Base-by-base conservation (phyloP, 2,329 filamentous ascomycete genomes). In the Venturia pyrina region DNA sequence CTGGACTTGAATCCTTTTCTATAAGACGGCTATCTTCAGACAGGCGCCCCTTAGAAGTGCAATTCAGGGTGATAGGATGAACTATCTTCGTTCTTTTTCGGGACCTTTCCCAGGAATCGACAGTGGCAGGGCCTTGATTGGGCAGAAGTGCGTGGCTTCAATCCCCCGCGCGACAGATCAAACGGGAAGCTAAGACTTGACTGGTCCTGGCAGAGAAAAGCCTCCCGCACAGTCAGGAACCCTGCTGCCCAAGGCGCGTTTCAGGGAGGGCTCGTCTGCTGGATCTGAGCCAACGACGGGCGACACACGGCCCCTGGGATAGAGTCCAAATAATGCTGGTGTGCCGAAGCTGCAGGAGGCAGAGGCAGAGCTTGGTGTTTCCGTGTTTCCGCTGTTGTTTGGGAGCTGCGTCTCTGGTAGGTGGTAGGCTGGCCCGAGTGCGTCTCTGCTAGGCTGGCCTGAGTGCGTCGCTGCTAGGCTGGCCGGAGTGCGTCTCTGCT, bases 141-240 rank as follows among this genome's bases (percentile, higher is more conserved):
- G 53, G 32, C 53, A 37, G 15, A 19, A 11, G 46, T 4, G n/a
- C 46, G 46, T 50, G 11, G 37, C 37, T 21, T 13, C 53, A 37
- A 37, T 59, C 53, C 53, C 28, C 53, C 53, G 53, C 53, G 53
- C 53, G 53, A 59, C 53, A 59, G 53, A 59, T 59, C 53, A 59
- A 59, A 59, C 53, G 53, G 53, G 53, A 59, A 59, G 53, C 53
- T 59, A 59, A n/a, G 28, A 32, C 32, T 13, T 59, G 53, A 37
- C 17, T 59, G 53, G 53, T 37, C 28, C 19, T 59, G 53, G 53
- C 53, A 37, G 53, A 3, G 32, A n/a, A 32, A 15, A 59, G 53
- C 53, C 53, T 40, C 53, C 28, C 53, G 53, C 53, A 37, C 15
- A n/a, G 15, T 37, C 53, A 37, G 53, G 28, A 37, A 34, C 15